Percentiles rank a stretch among this genome's conserved stretches.
phyloP scores from a whole-genome alignment of 2,329 filamentous ascomycete genomes.

The Emmonsia crescens region DNA sequence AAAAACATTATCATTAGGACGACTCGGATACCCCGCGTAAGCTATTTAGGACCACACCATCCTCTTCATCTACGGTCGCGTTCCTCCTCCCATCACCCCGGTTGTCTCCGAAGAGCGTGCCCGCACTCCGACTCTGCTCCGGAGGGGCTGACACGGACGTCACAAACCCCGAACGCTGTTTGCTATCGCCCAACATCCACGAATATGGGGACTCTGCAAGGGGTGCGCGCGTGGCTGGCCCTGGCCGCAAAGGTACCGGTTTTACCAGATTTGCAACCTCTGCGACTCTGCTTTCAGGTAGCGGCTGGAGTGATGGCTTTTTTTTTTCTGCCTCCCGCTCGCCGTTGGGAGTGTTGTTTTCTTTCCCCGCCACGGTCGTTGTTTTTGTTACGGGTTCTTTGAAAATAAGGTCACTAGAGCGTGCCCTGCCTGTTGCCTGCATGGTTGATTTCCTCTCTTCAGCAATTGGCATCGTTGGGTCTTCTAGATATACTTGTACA shows the following conservation, averaged over 20 bases:
- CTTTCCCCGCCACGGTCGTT: not conserved
- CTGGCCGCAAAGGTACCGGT: conserved; percentile 17
- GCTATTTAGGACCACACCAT: conserved; percentile 30
- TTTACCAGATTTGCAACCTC: conserved; percentile 10
- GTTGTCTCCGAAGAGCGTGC: conserved; percentile 21
- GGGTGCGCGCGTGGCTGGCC: conserved; percentile 26
- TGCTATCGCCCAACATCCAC: conserved; percentile 40
- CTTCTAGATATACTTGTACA: conserved; percentile 34
- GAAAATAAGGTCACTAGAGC: not conserved
- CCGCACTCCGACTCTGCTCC: conserved; percentile 27
- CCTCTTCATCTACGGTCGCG: conserved; percentile 23
- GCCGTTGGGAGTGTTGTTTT: not conserved
- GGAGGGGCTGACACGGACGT: conserved; percentile 35
- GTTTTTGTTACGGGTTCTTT: not conserved
- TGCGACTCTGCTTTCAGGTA: conserved; percentile 1
- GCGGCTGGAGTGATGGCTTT: not conserved
- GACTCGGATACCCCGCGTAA: conserved; percentile 6
- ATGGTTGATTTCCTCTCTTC: conserved; percentile 1
- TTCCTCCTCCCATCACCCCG: conserved; percentile 21
- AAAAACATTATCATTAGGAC: not conserved
- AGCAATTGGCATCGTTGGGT: conserved; percentile 25
- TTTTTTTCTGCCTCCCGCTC: not conserved
- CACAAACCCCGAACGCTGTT: conserved; percentile 36
- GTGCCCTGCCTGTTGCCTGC: not conserved
- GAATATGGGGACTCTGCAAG: conserved; percentile 39